Conservation (phyloP, 768 basidiomycete genomes). For the Mycena leptocephala region DNA sequence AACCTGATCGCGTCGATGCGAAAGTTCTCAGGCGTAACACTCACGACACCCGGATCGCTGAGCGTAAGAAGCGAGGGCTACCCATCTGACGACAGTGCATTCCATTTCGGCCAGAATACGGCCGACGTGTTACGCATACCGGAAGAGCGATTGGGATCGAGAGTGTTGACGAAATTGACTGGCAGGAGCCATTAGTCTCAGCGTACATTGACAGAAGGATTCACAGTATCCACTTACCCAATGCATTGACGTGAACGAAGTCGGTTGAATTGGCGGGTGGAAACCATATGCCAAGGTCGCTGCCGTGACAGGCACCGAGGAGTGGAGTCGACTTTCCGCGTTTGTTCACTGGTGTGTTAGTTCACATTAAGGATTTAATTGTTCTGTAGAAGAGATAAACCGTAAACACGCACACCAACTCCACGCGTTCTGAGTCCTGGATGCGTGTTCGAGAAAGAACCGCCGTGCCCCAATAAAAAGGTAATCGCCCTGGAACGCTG, state of each 20-base stretch:
- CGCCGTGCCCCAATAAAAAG: conserved; percentile 53
- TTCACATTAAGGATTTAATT: neutral
- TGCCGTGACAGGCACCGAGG: neutral
- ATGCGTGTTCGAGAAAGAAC: conserved; percentile 48
- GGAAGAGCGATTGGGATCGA: conserved; percentile 12
- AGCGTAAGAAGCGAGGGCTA: neutral
- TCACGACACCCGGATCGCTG: neutral
- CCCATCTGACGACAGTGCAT: neutral
- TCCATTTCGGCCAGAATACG: conserved; percentile 25
- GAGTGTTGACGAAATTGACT: conserved; percentile 25
- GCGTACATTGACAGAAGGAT: no score
- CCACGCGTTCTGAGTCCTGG: conserved; percentile 50
- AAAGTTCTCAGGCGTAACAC: conserved; percentile 19
- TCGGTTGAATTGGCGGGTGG: neutral
- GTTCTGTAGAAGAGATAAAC: no score
- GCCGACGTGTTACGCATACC: neutral
- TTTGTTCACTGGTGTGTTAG: neutral
- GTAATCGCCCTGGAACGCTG: conserved; percentile 55
- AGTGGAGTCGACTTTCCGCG: neutral
- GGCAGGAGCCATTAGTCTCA: no score
- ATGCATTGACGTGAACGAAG: neutral
- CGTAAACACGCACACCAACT: conserved; percentile 50
- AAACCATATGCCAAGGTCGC: neutral
- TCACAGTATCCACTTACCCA: no score
- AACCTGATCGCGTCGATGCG: neutral